Conservation (phyloP, 192 early-diverging fungal species). For the Linderina pennispora region DNA sequence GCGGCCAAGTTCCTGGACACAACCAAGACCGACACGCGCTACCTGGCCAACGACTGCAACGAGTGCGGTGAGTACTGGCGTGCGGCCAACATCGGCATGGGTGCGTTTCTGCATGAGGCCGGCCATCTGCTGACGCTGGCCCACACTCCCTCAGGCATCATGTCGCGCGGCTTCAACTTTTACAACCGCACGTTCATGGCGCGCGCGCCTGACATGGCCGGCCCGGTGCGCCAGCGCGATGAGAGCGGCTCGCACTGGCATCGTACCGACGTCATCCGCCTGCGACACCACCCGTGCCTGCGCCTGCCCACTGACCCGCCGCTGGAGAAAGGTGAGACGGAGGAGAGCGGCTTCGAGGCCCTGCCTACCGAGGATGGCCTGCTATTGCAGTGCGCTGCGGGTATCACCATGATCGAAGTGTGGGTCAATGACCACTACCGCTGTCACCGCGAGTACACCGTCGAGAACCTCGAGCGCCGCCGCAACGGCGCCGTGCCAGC, state of each 20-base stretch:
- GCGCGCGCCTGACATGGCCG: conserved; percentile 43
- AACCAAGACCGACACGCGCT: conserved; percentile 51
- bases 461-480: conserved; percentile 26
- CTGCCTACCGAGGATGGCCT: conserved; percentile 30
- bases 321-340: conserved; percentile 17
- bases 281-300: conserved; percentile 55
- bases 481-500: conserved; percentile 18
- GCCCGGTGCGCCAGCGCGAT: conserved; percentile 45
- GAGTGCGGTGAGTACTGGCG: conserved; percentile 59
- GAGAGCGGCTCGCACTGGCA: conserved; percentile 66
- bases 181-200: conserved; percentile 63
- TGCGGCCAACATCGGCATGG: conserved; percentile 61
- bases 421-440: conserved; percentile 45
- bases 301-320: conserved; percentile 48
- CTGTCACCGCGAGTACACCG: conserved; percentile 50
- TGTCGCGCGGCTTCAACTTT: conserved; percentile 60
- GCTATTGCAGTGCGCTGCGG: conserved; percentile 32
- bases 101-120: conserved; percentile 67
- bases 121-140: conserved; percentile 57
- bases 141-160: conserved; percentile 57
- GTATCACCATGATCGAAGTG: conserved; percentile 55
- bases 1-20: conserved; percentile 50
- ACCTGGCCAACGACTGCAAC: conserved; percentile 53
- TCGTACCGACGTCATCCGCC: conserved; percentile 51
- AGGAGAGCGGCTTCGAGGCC: conserved; percentile 11